Evolutionary conservation across 1,139 yeast genomes (phyloP), one percentile per base, ranked within the genome.

Genomic region (Debaryomycetaceae sp.): DNA sequence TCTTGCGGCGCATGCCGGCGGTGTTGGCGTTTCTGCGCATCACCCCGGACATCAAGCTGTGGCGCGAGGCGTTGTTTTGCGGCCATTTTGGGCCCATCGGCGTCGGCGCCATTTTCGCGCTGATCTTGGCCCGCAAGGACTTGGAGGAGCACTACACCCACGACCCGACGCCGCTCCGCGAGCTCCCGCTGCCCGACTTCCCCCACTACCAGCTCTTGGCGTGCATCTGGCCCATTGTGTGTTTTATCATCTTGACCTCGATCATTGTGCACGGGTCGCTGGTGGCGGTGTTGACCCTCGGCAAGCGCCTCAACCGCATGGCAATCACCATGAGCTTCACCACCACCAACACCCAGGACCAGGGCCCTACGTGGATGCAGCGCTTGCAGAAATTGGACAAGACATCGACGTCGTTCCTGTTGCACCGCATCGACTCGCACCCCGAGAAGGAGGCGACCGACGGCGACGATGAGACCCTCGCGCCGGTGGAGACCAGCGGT

Each of bases 71-170:
- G 0, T 51, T 91, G 5, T 88, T 91, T 50, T 89, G 95, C 55
- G 97, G 97, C 15, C 97, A 91, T 61, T 91, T 91, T 55, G 98
- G 98, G 28, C 98, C 98, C 7, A 86, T 91, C 51, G 98, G 98
- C 34, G 98, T 91, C 8, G 97, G 97, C 41, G 97, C 97, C 1
- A 75, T 91, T 14, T 91, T 85, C 58, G 95, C 95, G 14, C 79
- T 89, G 10, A 82, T 91, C 37, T 63, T 89, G 44, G 91, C 96
- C 1, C 72, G 93, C 43, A 75, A 78, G 12, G 91, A 84, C 43
- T 65, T 91, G 28, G 95, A 86, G 49, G 66, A 63, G 9, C 64
- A 61, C 40, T 62, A 48, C 40, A 68, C 75, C 9, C 66, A 64
- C 2, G 78, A 73, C 29, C 78, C 78, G 14, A 81, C 89, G 0